These are phyloP conservation scores for Aspergillus taichungensis DNA, from an alignment of 495 filamentous ascomycete species.

Conservation along the genomic window DNA sequence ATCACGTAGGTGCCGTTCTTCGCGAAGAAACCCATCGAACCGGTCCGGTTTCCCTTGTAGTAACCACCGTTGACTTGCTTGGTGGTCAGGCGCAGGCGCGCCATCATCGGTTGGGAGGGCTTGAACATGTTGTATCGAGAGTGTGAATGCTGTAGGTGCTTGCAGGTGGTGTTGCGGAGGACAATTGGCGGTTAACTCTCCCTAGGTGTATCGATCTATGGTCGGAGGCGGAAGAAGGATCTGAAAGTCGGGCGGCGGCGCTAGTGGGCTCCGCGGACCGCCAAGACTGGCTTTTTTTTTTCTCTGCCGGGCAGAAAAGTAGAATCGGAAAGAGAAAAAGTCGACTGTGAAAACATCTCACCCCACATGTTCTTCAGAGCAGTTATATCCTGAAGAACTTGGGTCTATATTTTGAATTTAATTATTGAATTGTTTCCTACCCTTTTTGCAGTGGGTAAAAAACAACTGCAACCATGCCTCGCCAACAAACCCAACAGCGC, in stretches of 20 bases:
- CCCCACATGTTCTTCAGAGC: constrained; percentile 4
- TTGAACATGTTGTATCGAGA: constrained; percentile 42
- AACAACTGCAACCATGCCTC: constrained; percentile 48
- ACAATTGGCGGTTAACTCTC: too few species aligned
- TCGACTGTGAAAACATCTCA: too few species aligned
- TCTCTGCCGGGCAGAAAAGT: constrained; percentile 9
- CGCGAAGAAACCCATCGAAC: constrained; percentile 78
- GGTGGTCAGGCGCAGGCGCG: constrained; percentile 69
- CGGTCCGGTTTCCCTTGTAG: constrained; percentile 92
- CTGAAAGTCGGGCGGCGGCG: constrained; percentile 15
- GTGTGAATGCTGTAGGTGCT: too few species aligned
- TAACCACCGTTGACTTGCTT: constrained; percentile 88
- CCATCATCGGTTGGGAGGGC: constrained; percentile 61
- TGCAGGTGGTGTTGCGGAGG: too few species aligned
- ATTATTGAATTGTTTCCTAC: constrained; percentile 5
- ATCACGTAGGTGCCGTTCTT: constrained; percentile 77
- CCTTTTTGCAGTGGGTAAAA: constrained; percentile 1
- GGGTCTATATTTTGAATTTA: not conserved
- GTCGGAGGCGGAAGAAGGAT: constrained; percentile 9
- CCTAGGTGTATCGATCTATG: not conserved
- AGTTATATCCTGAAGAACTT: not conserved
- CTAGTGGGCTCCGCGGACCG: constrained; percentile 22
- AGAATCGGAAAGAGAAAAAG: constrained; percentile 19
- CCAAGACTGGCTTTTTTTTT: constrained; percentile 34
- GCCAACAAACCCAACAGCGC: constrained; percentile 47